Evolutionary conservation across 2,329 filamentous ascomycete species (phyloP).

Genomic region (Lachnellula arida): DNA sequence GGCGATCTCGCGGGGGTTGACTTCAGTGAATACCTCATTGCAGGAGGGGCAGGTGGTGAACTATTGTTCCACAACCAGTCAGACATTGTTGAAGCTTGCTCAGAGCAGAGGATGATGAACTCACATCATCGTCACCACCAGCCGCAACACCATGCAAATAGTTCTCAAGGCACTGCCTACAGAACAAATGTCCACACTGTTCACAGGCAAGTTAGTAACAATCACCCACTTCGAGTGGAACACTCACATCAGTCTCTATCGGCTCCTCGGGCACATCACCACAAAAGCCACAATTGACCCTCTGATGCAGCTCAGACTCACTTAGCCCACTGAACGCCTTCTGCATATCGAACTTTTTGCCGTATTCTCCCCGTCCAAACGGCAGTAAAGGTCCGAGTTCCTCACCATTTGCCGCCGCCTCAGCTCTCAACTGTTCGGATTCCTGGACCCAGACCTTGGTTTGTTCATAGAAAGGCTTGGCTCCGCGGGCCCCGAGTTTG

Average conservation of each 20-base stretch:
- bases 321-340: conserved; percentile 29
- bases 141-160: conserved; percentile 28
- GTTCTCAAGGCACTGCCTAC: conserved; percentile 34
- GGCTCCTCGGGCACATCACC: conserved; percentile 34
- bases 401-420: conserved; percentile 1
- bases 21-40: conserved; percentile 11
- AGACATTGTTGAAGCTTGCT: background rate
- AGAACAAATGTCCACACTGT: conserved; percentile 53
- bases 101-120: background rate
- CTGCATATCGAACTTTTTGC: conserved; percentile 28
- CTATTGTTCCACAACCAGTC: background rate
- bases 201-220: background rate
- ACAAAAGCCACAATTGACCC: conserved; percentile 41
- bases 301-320: conserved; percentile 28
- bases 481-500: background rate
- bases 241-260: conserved; percentile 36
- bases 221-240: background rate
- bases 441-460: conserved; percentile 24
- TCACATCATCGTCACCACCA: conserved; percentile 23
- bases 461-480: conserved; percentile 26
- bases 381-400: conserved; percentile 10
- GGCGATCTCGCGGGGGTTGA: conserved; percentile 3
- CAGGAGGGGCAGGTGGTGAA: conserved; percentile 22
- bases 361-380: conserved; percentile 29
- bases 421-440: background rate